These are phyloP conservation scores for Trichoderma erinaceum DNA, from an alignment of 495 filamentous ascomycete genomes.

Conservation along the genomic window DNA sequence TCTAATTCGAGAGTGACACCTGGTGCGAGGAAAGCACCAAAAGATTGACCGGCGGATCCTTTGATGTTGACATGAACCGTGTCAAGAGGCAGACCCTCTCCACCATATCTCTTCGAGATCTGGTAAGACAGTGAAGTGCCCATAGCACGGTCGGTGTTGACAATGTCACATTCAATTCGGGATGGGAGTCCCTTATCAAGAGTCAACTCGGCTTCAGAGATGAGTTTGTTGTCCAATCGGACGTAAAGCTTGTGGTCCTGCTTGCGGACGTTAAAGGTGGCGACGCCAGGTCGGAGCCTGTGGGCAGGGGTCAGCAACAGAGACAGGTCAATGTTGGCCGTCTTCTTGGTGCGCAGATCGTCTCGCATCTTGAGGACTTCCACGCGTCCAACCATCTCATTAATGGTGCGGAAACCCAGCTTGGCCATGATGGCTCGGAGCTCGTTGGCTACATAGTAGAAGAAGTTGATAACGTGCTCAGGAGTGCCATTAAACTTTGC, in stretches of 20 bases:
- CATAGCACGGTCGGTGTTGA: constrained; percentile 95
- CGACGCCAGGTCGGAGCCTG: constrained; percentile 90
- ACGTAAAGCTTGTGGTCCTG: constrained; percentile 93
- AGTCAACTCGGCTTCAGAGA: constrained; percentile 93
- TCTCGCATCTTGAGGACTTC: constrained; percentile 84
- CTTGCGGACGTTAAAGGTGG: constrained; percentile 98
- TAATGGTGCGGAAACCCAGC: constrained; percentile 89
- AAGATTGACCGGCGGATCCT: constrained; percentile 97
- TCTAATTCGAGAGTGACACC: constrained; percentile 96
- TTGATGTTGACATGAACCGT: constrained; percentile 97
- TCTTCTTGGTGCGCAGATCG: constrained; percentile 83
- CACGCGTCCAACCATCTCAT: constrained; percentile 96
- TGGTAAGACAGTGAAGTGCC: constrained; percentile 96
- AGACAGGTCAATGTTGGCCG: constrained; percentile 87
- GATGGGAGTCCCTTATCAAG: constrained; percentile 94
- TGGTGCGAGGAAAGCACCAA: constrained; percentile 91
- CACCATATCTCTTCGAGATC: constrained; percentile 87
- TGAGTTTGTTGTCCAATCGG: constrained; percentile 96
- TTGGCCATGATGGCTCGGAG: constrained; percentile 97
- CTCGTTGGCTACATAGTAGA: constrained; percentile 98
- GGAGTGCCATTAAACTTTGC: constrained; percentile 94
- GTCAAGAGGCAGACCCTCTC: constrained; percentile 84
- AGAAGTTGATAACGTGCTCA: constrained; percentile 99
- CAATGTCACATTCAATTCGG: constrained; percentile 93
- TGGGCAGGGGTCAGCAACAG: constrained; percentile 96